Evolutionary conservation across 169 alveolate species (phyloP), one percentile per base, ranked within the genome.

Genomic region (Nephromyces sp.): DNA sequence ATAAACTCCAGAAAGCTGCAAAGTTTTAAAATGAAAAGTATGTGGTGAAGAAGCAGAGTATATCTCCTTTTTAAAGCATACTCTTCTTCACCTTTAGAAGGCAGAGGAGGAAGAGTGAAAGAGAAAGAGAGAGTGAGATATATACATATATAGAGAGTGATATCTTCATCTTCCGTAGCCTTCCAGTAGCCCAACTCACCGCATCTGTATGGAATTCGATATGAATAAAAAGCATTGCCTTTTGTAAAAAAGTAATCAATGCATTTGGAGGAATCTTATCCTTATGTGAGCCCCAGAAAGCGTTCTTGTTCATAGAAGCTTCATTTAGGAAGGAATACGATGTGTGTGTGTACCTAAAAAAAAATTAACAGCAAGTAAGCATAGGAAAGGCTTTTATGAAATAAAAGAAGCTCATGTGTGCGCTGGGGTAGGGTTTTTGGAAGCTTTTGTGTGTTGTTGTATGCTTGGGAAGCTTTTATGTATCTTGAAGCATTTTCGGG

Each of bases 191-290:
- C 66, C 82, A 72, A 24, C 83, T 27, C 30, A 77, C 85, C 63
- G 85, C 87, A 25, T 90, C 94, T 6, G 93, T 88, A 83, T 90
- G 95, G 64, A 83, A 88, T 75, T 90, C 95, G 34, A 90, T 68
- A 68, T 87, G 89, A 32, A 88, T 85, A 75, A 82, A 90, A 32
- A 88, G 82, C 81, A 90, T 72, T n/a, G 95, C 94, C 79, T 90
- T 90, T 79, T 90, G 95, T 77, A 90, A 79, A 29, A 90, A 86
- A 21, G 93, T 83, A 29, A 90, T 89, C 53, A 90, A 73, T 28
- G 95, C 94, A 72, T 84, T 85, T 8, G 92, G 89, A 25, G 95
- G 95, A 28, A 90, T 77, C 68, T 78, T 88, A 35, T 88, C 95
- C 52, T 86, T 87, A 76, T 90, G 95, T 63, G 90, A 79, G 68